Evolutionary conservation across 129 eudicot genomes (phyloP), one percentile per base, ranked within the genome.

Genomic region (Artemisia annua): DNA sequence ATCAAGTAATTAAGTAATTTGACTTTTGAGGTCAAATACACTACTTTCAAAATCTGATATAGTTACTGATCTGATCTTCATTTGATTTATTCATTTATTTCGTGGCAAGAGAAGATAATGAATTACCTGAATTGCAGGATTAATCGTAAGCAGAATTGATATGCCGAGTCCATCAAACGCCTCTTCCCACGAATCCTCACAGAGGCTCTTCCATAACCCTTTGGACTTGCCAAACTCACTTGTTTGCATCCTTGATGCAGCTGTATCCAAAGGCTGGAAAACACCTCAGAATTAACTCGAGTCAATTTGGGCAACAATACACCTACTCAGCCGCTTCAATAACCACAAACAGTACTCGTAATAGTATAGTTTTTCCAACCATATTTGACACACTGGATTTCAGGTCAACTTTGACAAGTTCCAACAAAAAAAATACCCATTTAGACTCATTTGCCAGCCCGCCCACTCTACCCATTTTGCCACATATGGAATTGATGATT

Each of bases 231-330:
- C 98, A 81, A 94, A 94, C 4, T 81, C 96, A 84, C 98, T 88
- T 56, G 98, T 94, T 80, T 94, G 98, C 98, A 94, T 94, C 86
- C 90, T 88, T 63, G 98, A 94, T 55, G 98, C 90, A 69, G 97
- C 97, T 75, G 98, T 94, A 85, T 94, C 98, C 70, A 94, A 79
- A 50, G 98, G 97, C 97, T 91, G 87, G 17, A 82, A 26, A 63
- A 70, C 52, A 66, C 52, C 50, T 39, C 79, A 76, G 32, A 68
- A 14, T 51, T n/a, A 52, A 52, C 6, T 39, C 1, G 44, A 39
- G 46, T 39, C 46, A 1, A 39, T 39, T 39, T 7, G 46, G n/a
- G n/a, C n/a, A n/a, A n/a, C n/a, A n/a, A n/a, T n/a, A n/a, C n/a
- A n/a, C n/a, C n/a, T n/a, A n/a, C n/a, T n/a, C n/a, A n/a, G n/a